These are phyloP conservation scores for Candida nanaspora DNA, from an alignment of 805 yeast genomes.

Conservation along the genomic window DNA sequence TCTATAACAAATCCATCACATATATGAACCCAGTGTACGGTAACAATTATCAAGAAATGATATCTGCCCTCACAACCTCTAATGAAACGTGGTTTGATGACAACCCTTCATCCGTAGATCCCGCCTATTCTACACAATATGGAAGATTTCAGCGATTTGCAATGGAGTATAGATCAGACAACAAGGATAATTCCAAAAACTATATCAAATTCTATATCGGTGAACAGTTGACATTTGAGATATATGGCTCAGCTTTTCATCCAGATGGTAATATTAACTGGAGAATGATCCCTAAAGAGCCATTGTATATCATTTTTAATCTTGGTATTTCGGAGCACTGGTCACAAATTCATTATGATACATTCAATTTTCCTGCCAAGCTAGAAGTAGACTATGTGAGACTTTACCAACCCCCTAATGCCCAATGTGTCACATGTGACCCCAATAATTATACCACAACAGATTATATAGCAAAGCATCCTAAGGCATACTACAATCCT, in stretches of 20 bases:
- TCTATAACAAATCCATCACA: slow-evolving; percentile 63
- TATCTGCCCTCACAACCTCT: slow-evolving; percentile 74
- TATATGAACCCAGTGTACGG: slow-evolving; percentile 85
- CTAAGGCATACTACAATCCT: slow-evolving; percentile 56
- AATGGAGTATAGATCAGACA: slow-evolving; percentile 27
- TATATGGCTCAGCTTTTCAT: slow-evolving; percentile 28
- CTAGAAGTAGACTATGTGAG: slow-evolving; percentile 33
- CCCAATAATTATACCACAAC: slow-evolving; percentile 30
- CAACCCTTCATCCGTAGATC: slow-evolving; percentile 2
- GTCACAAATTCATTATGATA: slow-evolving; percentile 31
- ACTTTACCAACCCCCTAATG: slow-evolving; percentile 30
- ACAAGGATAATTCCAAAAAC: slow-evolving; percentile 16
- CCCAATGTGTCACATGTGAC: slow-evolving; percentile 28
- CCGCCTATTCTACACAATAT: background rate
- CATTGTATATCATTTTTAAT: slow-evolving; percentile 75
- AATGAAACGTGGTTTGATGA: slow-evolving; percentile 74
- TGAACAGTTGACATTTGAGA: slow-evolving; percentile 20
- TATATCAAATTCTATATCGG: slow-evolving; percentile 30
- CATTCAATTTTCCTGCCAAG: slow-evolving; percentile 28
- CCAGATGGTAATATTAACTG: slow-evolving; percentile 52
- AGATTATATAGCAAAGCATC: slow-evolving; percentile 29
- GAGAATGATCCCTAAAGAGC: slow-evolving; percentile 74
- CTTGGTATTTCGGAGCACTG: slow-evolving; percentile 64
- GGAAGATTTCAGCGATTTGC: slow-evolving; percentile 27
- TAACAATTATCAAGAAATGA: slow-evolving; percentile 91